Evolutionary conservation across 768 basidiomycete species (phyloP).

Genomic region (Boletus insuetus): DNA sequence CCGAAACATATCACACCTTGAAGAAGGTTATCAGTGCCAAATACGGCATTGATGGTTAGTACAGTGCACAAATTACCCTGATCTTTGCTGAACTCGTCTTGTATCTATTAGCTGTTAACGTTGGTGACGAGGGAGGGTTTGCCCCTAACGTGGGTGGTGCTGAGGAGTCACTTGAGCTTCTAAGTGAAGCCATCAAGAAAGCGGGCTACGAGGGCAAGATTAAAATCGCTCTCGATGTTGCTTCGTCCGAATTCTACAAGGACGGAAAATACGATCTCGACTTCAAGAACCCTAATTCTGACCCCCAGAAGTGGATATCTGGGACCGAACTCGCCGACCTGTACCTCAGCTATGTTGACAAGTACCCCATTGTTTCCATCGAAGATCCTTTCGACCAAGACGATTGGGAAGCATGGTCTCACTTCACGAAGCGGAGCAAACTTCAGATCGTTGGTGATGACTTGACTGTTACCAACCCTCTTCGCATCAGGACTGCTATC

Average conservation of each 20-base stretch:
- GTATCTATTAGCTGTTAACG: conserved; percentile 77
- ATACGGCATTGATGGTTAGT: conserved; percentile 95
- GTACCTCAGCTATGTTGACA: conserved; percentile 81
- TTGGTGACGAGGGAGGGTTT: conserved; percentile 99
- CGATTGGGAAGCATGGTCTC: conserved; percentile 97
- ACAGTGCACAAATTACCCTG: not conserved
- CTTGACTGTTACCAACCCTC: conserved; percentile 95
- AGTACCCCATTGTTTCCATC: conserved; percentile 94
- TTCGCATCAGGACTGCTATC: conserved; percentile 96
- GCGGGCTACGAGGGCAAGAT: conserved; percentile 98
- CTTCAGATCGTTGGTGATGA: conserved; percentile 97
- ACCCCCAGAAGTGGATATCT: conserved; percentile 93
- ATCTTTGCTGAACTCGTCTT: conserved; percentile 1
- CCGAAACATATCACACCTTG: conserved; percentile 95
- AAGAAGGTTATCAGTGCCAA: conserved; percentile 99
- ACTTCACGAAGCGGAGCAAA: conserved; percentile 76
- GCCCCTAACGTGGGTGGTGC: conserved; percentile 97
- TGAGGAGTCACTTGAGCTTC: conserved; percentile 95
- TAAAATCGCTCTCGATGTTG: conserved; percentile 97
- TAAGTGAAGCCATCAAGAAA: conserved; percentile 94
- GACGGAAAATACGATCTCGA: conserved; percentile 99
- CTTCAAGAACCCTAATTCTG: conserved; percentile 99
- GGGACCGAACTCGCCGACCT: conserved; percentile 90
- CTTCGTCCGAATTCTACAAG: conserved; percentile 99
- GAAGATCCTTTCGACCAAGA: conserved; percentile 99